These are phyloP conservation scores for Fusarium sp. DNA, from an alignment of 2,329 filamentous ascomycete genomes.

Conservation along the genomic window DNA sequence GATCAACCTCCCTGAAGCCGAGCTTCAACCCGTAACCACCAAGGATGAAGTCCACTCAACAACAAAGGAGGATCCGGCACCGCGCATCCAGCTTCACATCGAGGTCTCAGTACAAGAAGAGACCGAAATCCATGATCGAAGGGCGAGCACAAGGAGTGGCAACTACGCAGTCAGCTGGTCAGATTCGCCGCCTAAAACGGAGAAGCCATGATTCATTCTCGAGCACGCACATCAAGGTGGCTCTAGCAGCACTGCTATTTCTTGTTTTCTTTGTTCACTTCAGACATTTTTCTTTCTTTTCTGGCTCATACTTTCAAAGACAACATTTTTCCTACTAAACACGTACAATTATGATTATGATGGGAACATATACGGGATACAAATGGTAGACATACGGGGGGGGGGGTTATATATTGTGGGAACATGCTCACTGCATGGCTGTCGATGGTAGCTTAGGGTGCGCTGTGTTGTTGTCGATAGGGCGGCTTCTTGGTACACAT, in stretches of 20 bases:
- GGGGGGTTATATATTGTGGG: not conserved
- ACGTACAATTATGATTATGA: conserved; percentile 18
- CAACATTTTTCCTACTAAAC: not conserved
- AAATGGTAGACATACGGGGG: not conserved
- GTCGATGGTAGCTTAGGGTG: not conserved
- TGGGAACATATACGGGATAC: conserved; percentile 21
- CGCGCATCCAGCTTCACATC: conserved; percentile 22
- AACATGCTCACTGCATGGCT: not conserved
- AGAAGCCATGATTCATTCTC: conserved; percentile 23
- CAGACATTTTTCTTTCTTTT: conserved; percentile 14
- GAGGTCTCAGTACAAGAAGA: conserved; percentile 28
- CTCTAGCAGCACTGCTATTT: conserved; percentile 21
- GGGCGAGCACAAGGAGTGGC: conserved; percentile 26
- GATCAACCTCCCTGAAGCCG: conserved; percentile 34
- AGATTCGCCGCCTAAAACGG: conserved; percentile 7
- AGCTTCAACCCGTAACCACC: conserved; percentile 1
- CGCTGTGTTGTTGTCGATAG: not conserved
- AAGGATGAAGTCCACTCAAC: not conserved
- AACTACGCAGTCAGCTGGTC: conserved; percentile 35
- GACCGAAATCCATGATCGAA: not conserved
- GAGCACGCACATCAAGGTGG: conserved; percentile 22
- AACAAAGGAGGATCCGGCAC: not conserved
- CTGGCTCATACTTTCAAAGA: conserved; percentile 18
- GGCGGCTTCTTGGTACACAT: not conserved
- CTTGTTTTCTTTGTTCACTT: conserved; percentile 3